Evolutionary conservation across 1,284 basidiomycete genomes (phyloP).

Genomic region (Erythrobasidium hasegawianum): DNA sequence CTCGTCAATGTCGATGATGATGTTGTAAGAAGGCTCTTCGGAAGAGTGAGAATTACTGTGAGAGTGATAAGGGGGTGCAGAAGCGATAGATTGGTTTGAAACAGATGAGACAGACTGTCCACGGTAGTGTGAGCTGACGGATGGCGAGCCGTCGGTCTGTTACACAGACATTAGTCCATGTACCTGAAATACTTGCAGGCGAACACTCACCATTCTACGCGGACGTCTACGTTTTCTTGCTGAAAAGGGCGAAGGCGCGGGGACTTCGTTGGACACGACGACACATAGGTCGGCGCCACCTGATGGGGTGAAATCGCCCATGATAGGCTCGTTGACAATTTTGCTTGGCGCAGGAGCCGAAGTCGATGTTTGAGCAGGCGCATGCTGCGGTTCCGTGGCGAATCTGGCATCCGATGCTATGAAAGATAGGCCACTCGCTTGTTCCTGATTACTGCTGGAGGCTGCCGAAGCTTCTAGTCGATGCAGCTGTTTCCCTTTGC

Average conservation of each 20-base stretch:
- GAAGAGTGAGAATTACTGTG: conserved; percentile 14
- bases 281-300: conserved; percentile 32
- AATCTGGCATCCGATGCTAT: background rate
- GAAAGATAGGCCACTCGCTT: background rate
- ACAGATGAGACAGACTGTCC: conserved; percentile 38
- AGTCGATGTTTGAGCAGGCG: background rate
- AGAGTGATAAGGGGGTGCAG: conserved; percentile 17
- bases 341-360: background rate
- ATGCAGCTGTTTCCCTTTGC: conserved; percentile 2
- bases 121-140: conserved; percentile 29
- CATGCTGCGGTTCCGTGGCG: background rate
- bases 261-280: conserved; percentile 18
- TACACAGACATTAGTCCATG: too few relatives aligned
- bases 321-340: conserved; percentile 15
- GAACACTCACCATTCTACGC: conserved; percentile 15
- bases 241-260: conserved; percentile 30
- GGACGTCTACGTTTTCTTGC: conserved; percentile 16
- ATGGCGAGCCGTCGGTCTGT: conserved; percentile 21
- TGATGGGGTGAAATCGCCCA: conserved; percentile 24
- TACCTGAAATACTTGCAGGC: too few relatives aligned
- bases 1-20: conserved; percentile 42
- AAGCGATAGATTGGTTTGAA: conserved; percentile 41
- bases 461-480: background rate
- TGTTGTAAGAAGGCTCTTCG: conserved; percentile 25
- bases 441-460: background rate